Percentiles rank a stretch among this genome's conserved stretches.
Evolutionary conservation across 169 alveolate genomes (phyloP).

Genomic region (Plasmodium adleri): DNA sequence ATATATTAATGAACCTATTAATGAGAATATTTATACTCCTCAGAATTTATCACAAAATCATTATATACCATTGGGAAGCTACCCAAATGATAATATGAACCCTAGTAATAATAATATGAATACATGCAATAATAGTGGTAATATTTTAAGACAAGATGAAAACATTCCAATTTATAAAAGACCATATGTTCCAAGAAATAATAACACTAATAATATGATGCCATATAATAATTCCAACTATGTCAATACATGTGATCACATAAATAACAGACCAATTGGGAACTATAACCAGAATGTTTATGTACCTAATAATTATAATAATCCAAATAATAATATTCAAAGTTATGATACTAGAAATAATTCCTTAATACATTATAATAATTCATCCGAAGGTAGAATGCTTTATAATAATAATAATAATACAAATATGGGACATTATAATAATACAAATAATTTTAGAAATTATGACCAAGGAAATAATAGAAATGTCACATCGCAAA

Average conservation of each 20-base stretch:
- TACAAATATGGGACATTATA: slow-evolving; percentile 43
- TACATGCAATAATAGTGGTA: background rate
- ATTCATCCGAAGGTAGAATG: slow-evolving; percentile 12
- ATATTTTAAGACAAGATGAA: background rate
- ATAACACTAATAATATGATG: slow-evolving; percentile 13
- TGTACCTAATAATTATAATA: slow-evolving; percentile 12
- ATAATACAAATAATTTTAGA: slow-evolving; percentile 16
- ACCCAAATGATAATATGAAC: background rate
- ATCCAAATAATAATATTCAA: background rate
- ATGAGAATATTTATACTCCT: slow-evolving; percentile 28
- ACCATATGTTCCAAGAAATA: slow-evolving; percentile 40
- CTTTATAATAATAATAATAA: slow-evolving; percentile 1
- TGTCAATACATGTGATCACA: background rate
- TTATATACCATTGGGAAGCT: slow-evolving; percentile 19
- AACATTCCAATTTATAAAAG: slow-evolving; percentile 63
- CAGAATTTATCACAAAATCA: slow-evolving; percentile 45
- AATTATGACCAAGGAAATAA: slow-evolving; percentile 25
- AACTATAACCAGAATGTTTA: slow-evolving; percentile 15
- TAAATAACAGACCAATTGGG: background rate
- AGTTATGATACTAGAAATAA: slow-evolving; percentile 29
- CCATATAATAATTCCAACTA: slow-evolving; percentile 27
- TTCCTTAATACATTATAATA: slow-evolving; percentile 32
- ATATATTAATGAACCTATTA: slow-evolving; percentile 67
- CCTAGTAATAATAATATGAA: slow-evolving; percentile 2
- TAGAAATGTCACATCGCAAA: slow-evolving; percentile 27